A percentile compares a stretch with the other conserved stretches of the same genome.
Evolutionary conservation across 257 asterid species (phyloP).

Genomic region (Nicotiana tomentosiformis): DNA sequence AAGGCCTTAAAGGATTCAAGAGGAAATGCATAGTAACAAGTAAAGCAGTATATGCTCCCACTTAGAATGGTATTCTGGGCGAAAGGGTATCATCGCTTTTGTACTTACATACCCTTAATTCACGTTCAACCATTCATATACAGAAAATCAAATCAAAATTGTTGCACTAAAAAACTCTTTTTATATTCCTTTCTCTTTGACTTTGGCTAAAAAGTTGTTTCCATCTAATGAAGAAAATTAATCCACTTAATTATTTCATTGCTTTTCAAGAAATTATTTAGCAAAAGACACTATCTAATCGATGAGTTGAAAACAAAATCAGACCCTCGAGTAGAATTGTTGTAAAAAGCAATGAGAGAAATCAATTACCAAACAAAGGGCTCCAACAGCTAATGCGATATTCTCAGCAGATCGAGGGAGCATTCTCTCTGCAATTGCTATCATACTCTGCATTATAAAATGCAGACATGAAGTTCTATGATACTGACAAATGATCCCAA

Average conservation of each 20-base stretch:
- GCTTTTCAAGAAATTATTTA: background rate
- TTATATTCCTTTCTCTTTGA: background rate
- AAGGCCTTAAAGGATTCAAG: background rate
- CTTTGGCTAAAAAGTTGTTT: background rate
- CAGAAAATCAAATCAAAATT: no score
- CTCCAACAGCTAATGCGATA: slow-evolving; percentile 81
- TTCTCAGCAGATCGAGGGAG: slow-evolving; percentile 89
- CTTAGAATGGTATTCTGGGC: background rate
- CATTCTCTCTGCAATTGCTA: slow-evolving; percentile 55
- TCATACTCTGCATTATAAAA: slow-evolving; percentile 44
- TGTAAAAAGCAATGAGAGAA: background rate
- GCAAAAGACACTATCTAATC: background rate
- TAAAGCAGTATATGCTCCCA: background rate
- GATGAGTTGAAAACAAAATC: background rate
- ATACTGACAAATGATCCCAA: background rate
- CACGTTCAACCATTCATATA: background rate
- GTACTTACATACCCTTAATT: background rate
- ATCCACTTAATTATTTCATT: background rate
- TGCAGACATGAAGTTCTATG: slow-evolving; percentile 6
- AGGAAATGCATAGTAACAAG: background rate
- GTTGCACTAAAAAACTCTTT: background rate
- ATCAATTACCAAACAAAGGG: slow-evolving; percentile 66
- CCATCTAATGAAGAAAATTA: background rate
- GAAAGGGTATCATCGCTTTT: background rate
- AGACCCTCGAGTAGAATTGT: background rate